Base-by-base conservation (phyloP, 2,329 filamentous ascomycete genomes). In the Eurotiales sp. region DNA sequence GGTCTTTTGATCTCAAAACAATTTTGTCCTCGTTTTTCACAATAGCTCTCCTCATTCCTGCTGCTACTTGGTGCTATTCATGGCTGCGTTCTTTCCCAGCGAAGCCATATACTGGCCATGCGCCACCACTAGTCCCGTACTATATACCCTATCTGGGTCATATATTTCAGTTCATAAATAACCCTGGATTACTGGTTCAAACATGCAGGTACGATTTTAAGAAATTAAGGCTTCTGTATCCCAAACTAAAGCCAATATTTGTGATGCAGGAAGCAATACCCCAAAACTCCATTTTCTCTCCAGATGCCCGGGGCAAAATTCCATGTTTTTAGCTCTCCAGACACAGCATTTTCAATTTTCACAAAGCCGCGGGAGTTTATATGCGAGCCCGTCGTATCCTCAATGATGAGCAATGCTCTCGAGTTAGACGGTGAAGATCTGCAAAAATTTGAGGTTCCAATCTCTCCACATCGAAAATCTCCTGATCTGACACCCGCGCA, bases 391-490 rank as follows among this genome's bases (percentile, higher is more conserved):
- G 46, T 54, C 7, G 52, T 54, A 23, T 49, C 52, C 15, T 54
- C 52, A 14, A 54, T 54, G 52, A 54, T 54, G 52, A 44, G 44
- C 12, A 54, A 54, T 37, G 52, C 46, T 19, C 14, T 54, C 25
- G 52, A 39, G 22, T 37, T 54, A 29, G 17, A 23, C 4, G 46
- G 37, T 15, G 34, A 37, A 4, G 52, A 54, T 23, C 47, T 46
- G 10, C 23, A 29, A 4, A 54, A 54, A 27, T 54, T 54, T 8
- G 47, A 50, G 23, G 48, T 54, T 5, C 52, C 52, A 36, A 41
- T 54, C 17, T 29, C 43, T 7, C 25, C 43, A 12, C 21, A 50
- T 44, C 47, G 47, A 15, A 50, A 44, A 37, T 42, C 39, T 23
- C 23, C 39, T 2, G 12, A 17, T 34, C 27, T 50, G 8, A 50